phyloP scores from a whole-genome alignment of 2,329 filamentous ascomycete genomes.

The Colletotrichum brevisporum region DNA sequence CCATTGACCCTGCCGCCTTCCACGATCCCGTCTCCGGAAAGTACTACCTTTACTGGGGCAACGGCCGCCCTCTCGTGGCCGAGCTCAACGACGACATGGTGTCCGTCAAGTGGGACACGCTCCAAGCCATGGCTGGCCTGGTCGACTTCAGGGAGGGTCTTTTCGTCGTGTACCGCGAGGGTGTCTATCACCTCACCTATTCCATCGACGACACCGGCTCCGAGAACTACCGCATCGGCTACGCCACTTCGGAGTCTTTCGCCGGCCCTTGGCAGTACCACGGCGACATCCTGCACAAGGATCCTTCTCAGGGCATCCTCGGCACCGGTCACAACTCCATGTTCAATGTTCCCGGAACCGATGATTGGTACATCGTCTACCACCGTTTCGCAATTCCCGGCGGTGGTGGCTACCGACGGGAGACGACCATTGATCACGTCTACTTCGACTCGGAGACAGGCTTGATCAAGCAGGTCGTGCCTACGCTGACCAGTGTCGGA shows the following conservation, averaged over 20 bases:
- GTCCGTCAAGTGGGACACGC: constrained; percentile 56
- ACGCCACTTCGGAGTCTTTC: constrained; percentile 56
- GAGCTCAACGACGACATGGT: constrained; percentile 62
- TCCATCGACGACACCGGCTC: constrained; percentile 63
- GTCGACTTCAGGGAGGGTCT: constrained; percentile 58
- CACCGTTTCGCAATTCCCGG: constrained; percentile 62
- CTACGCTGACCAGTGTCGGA: constrained; percentile 52
- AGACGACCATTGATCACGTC: constrained; percentile 59
- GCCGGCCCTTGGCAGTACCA: constrained; percentile 61
- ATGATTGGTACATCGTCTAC: constrained; percentile 66
- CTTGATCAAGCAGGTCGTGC: constrained; percentile 53
- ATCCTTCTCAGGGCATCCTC: constrained; percentile 57
- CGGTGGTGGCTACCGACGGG: constrained; percentile 59
- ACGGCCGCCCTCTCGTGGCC: constrained; percentile 55
- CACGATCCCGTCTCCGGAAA: constrained; percentile 69
- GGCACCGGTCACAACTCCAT: constrained; percentile 62
- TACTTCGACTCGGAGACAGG: constrained; percentile 55
- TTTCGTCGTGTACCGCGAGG: constrained; percentile 60
- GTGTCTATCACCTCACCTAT: constrained; percentile 63
- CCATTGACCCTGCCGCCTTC: constrained; percentile 75
- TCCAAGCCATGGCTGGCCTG: constrained; percentile 52
- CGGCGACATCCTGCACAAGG: constrained; percentile 60
- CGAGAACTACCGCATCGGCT: constrained; percentile 62
- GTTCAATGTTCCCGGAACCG: constrained; percentile 60
- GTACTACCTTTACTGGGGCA: constrained; percentile 75